These are phyloP conservation scores for Phialophora chinensis DNA, from an alignment of 2,329 filamentous ascomycete species.

Conservation along the genomic window DNA sequence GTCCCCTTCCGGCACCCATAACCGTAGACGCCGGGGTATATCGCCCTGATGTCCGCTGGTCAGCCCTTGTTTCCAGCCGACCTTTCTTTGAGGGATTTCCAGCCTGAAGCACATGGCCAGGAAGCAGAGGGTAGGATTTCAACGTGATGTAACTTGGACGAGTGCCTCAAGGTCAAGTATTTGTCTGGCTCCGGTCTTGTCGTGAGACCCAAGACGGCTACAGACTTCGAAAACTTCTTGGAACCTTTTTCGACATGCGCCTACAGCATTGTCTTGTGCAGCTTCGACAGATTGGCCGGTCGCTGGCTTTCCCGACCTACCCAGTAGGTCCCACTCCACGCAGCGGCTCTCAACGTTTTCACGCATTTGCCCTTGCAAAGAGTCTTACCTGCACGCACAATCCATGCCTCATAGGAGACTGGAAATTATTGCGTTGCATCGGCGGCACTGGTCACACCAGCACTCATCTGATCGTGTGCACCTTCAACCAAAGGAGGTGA, in stretches of 20 bases:
- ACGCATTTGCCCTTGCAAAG: not conserved
- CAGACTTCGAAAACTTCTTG: not conserved
- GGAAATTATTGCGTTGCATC: not conserved
- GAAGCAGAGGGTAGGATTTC: slow-evolving; percentile 13
- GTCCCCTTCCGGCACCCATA: slow-evolving; percentile 7
- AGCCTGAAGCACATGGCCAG: not conserved
- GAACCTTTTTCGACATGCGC: not conserved
- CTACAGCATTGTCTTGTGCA: not conserved
- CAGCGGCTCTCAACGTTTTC: not conserved
- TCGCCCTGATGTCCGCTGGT: not conserved
- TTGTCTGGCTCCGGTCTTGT: slow-evolving; percentile 9
- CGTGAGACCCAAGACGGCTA: slow-evolving; percentile 17
- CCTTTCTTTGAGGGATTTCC: slow-evolving; percentile 14
- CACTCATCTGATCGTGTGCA: not conserved
- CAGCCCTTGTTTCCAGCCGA: not conserved
- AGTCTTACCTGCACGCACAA: not conserved
- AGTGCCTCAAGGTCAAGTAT: slow-evolving; percentile 13
- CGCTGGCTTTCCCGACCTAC: not conserved
- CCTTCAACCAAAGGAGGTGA: not conserved
- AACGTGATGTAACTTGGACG: not conserved
- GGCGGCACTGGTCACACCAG: not conserved
- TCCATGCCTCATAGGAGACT: not conserved
- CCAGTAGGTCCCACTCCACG: not conserved
- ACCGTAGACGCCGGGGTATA: not conserved
- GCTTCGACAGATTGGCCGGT: not conserved